phyloP scores from a whole-genome alignment of 2,329 filamentous ascomycete genomes.

The Sarocladium kiliense region DNA sequence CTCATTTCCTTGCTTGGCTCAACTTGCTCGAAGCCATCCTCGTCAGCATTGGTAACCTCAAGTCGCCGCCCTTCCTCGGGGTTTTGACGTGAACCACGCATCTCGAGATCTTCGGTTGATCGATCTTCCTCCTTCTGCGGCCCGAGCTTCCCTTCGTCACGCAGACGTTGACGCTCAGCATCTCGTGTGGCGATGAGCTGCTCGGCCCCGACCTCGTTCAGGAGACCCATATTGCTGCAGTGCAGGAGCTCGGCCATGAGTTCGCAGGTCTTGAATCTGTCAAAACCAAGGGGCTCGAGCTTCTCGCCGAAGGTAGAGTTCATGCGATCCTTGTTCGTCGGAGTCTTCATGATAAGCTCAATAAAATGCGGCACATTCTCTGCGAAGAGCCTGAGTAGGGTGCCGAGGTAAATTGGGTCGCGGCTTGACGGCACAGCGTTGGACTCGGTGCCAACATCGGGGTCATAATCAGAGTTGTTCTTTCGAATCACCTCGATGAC shows the following conservation, averaged over 20 bases:
- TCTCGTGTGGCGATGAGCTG: constrained; percentile 78
- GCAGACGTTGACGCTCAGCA: constrained; percentile 72
- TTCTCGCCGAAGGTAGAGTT: constrained; percentile 85
- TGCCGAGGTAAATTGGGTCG: constrained; percentile 94
- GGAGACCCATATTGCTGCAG: constrained; percentile 95
- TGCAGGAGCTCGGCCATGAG: constrained; percentile 96
- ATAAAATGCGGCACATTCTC: constrained; percentile 92
- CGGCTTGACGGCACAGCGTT: constrained; percentile 75
- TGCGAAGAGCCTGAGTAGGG: constrained; percentile 81
- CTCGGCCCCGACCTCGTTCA: constrained; percentile 89
- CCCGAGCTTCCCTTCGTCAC: constrained; percentile 66
- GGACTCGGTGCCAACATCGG: constrained; percentile 78
- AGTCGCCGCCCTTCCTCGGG: constrained; percentile 61
- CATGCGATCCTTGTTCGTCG: constrained; percentile 67
- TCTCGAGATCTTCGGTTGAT: constrained; percentile 54
- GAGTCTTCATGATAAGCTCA: constrained; percentile 75
- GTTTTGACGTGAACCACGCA: constrained; percentile 46
- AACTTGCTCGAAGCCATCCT: constrained; percentile 94
- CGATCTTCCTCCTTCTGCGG: constrained; percentile 33
- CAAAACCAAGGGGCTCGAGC: constrained; percentile 92
- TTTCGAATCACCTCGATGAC: constrained; percentile 98
- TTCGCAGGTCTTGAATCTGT: constrained; percentile 98
- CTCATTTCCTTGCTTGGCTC: constrained; percentile 62
- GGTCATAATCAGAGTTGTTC: constrained; percentile 98
- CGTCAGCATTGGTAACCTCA: constrained; percentile 74